Percentiles rank a stretch among this genome's conserved stretches.
phyloP scores from a whole-genome alignment of 345 rosid species.

The Eucalyptus marginata region DNA sequence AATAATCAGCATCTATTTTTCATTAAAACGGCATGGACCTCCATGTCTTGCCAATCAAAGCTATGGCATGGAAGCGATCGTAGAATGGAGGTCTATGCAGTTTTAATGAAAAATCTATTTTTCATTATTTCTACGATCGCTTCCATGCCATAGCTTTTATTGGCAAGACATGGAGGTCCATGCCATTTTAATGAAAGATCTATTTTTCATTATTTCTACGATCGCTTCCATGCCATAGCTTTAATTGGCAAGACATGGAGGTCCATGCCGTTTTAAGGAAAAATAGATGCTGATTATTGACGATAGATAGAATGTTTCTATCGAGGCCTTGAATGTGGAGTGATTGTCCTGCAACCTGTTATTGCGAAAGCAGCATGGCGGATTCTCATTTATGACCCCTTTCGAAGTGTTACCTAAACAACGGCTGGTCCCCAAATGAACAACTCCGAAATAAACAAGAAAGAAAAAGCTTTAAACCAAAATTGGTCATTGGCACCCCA shows the following conservation, averaged over 20 bases:
- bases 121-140: background rate
- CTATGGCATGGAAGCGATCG: background rate
- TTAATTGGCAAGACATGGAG: background rate
- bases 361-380: background rate
- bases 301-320: background rate
- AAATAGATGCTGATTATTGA: background rate
- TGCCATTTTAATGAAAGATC: background rate
- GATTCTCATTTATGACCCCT: background rate
- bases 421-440: background rate
- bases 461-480: background rate
- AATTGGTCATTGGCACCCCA: background rate
- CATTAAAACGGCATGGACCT: background rate
- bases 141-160: too few relatives aligned
- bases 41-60: background rate
- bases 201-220: background rate
- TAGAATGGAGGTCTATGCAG: background rate
- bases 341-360: background rate
- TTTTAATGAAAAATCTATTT: too few relatives aligned
- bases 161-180: background rate
- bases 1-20: background rate
- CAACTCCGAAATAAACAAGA: background rate
- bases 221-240: background rate
- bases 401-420: background rate
- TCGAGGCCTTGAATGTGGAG: background rate
- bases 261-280: background rate